phyloP scores from a whole-genome alignment of 306 rosid genomes.

The Lablab purpureus region DNA sequence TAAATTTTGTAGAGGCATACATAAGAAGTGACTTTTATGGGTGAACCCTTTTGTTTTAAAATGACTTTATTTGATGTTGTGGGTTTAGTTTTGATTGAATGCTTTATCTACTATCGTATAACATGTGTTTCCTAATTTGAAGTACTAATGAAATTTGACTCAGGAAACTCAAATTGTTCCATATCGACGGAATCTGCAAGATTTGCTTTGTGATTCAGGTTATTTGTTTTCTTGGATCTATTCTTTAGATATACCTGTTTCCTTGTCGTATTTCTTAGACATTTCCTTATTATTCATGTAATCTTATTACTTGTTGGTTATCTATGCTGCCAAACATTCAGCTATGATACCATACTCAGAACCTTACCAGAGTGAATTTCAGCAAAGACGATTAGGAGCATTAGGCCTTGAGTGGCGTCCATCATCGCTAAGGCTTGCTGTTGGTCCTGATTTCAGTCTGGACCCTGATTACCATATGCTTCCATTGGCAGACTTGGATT shows the following conservation, averaged over 20 bases:
- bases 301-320: constrained; percentile 50
- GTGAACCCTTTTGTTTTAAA: constrained; percentile 25
- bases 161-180: constrained; percentile 96
- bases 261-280: not conserved
- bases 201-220: constrained; percentile 98
- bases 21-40: not conserved
- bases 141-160: constrained; percentile 44
- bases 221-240: constrained; percentile 41
- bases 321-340: constrained; percentile 54
- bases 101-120: constrained; percentile 6
- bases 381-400: constrained; percentile 88
- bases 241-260: constrained; percentile 31
- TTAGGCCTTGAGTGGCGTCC: constrained; percentile 94
- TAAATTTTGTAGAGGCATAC: constrained; percentile 24
- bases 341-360: constrained; percentile 96
- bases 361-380: constrained; percentile 95
- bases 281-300: constrained; percentile 28
- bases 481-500: constrained; percentile 89
- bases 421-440: constrained; percentile 76
- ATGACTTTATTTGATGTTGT: constrained; percentile 33
- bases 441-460: constrained; percentile 93
- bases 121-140: constrained; percentile 40
- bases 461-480: constrained; percentile 91
- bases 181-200: constrained; percentile 91
- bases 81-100: constrained; percentile 28